Evolutionary conservation across 2,329 filamentous ascomycete genomes (phyloP), one percentile per base, ranked within the genome.

Genomic region (Neonectria neomacrospora): DNA sequence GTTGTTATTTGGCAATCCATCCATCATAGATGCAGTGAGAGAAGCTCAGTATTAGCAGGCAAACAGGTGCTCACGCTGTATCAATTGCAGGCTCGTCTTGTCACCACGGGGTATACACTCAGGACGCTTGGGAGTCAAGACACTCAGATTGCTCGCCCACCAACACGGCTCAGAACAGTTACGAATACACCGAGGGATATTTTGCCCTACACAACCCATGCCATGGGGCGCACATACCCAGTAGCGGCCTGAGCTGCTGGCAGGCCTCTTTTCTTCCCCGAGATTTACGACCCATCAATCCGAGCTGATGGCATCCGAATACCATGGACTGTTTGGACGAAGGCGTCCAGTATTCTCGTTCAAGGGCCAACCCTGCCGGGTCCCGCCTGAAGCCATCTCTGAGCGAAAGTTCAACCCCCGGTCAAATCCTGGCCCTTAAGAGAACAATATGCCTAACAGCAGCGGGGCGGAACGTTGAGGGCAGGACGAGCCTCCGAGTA

Each of bases 291-390:
- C 10, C 28, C 47, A 18, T 50, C n/a, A 34, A 32, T 20, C 26
- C 42, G 26, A 57, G 44, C 39, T 30, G 48, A 48, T 64, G 51
- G 59, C 41, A 26, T 42, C 48, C 39, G 10, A 32, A 42, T 44
- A 47, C 51, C 54, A 41, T 51, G 39, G 26, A 10, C 44, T 48
- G 18, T n/a, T 34, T 30, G 58, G 54, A 50, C 37, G 58, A 57
- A 53, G 45, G 52, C 30, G 44, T 56, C 44, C 28, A 62, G 58
- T 37, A 60, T 59, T 32, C 51, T 52, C 45, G 22, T 64, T 61
- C 64, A 62, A 65, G 69, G 67, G 64, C 57, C 34, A 42, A 63
- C 66, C 69, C 61, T 72, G 69, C 44, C 58, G 51, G 44, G 60
- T 44, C 50, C 54, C 61, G 59, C 65, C 54, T 57, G 32, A 55